These are phyloP conservation scores for Kuraishia capsulata DNA, from an alignment of 805 yeast genomes.

Conservation along the genomic window DNA sequence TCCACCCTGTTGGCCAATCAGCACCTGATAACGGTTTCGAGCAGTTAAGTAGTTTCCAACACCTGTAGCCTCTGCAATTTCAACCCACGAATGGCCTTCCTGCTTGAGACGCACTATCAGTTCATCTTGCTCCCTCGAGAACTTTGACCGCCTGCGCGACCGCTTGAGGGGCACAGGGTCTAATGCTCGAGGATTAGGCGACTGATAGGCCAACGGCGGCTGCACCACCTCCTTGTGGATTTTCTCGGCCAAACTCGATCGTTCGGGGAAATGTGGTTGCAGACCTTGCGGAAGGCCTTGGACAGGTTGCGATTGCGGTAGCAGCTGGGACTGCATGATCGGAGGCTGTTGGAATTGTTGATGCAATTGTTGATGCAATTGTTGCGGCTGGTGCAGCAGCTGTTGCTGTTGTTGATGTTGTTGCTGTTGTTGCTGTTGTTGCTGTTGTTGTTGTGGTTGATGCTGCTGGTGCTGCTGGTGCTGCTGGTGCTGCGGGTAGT, in stretches of 20 bases:
- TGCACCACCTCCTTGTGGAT: slow-evolving; percentile 23
- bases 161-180: slow-evolving; percentile 36
- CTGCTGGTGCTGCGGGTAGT: not conserved
- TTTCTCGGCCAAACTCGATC: not conserved
- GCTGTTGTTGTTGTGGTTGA: too few relatives aligned
- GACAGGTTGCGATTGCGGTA: too few relatives aligned
- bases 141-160: slow-evolving; percentile 57
- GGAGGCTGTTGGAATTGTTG: too few relatives aligned
- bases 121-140: slow-evolving; percentile 58
- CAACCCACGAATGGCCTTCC: slow-evolving; percentile 63
- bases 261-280: too few relatives aligned
- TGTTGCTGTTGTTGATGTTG: too few relatives aligned
- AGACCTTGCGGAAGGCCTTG: too few relatives aligned
- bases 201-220: slow-evolving; percentile 38
- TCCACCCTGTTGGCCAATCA: slow-evolving; percentile 78
- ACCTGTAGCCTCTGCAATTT: slow-evolving; percentile 55
- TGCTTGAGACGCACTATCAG: slow-evolving; percentile 52
- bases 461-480: not conserved
- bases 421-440: too few relatives aligned
- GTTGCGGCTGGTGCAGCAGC: too few relatives aligned
- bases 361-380: too few relatives aligned
- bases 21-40: slow-evolving; percentile 67
- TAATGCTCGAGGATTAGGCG: slow-evolving; percentile 32
- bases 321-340: too few relatives aligned
- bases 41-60: slow-evolving; percentile 68